Percentiles rank a stretch among this genome's conserved stretches.
Evolutionary conservation across 140 eudicot species (phyloP).

Genomic region (Erigeron philadelphicus): DNA sequence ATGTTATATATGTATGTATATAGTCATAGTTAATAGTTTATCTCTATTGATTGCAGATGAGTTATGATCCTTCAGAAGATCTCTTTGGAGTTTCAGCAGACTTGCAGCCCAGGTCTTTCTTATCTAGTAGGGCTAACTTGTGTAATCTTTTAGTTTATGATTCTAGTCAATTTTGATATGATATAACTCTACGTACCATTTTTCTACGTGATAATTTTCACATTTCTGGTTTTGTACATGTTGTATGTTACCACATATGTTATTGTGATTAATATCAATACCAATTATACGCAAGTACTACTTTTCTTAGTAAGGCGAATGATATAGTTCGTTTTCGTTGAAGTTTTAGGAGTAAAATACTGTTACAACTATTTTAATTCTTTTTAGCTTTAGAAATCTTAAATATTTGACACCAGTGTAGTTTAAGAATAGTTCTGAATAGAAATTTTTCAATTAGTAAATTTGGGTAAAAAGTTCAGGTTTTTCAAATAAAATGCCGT

Average conservation of each 20-base stretch:
- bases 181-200: no score
- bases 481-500: not conserved
- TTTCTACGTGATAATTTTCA: no score
- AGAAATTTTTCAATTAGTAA: not conserved
- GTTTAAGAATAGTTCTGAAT: not conserved
- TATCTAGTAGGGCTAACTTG: not conserved
- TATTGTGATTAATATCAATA: no score
- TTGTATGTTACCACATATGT: no score
- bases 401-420: not conserved
- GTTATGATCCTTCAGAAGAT: slow-evolving; percentile 81
- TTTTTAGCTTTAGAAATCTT: not conserved
- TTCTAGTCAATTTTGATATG: no score
- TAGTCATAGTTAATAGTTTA: not conserved
- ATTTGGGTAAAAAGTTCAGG: not conserved
- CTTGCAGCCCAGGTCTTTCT: slow-evolving; percentile 58
- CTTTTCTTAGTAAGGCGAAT: no score
- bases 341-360: not conserved
- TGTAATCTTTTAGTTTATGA: not conserved
- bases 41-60: slow-evolving; percentile 36
- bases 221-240: no score
- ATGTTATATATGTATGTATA: not conserved
- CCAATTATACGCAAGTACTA: no score
- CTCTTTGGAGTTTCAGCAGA: slow-evolving; percentile 65
- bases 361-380: not conserved
- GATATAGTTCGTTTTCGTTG: not conserved